Conservation (phyloP, 2,329 filamentous ascomycete genomes). For the Cylindrodendrum hubeiense region DNA sequence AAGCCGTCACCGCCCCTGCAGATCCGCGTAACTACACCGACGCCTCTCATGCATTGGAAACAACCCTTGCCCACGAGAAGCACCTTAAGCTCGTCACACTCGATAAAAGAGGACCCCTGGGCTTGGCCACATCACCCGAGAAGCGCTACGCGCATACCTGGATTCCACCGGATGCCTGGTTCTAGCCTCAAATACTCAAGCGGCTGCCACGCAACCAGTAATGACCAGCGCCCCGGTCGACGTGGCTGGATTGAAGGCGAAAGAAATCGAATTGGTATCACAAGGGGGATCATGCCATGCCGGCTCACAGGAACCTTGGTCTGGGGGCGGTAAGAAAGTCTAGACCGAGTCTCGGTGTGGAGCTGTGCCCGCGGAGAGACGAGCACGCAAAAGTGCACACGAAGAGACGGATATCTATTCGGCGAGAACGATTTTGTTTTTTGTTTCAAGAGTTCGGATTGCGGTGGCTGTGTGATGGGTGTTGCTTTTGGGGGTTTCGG, state of each 20-base stretch:
- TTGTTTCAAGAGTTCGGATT: background rate
- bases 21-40: background rate
- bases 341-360: background rate
- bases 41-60: background rate
- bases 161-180: conserved; percentile 3
- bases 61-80: background rate
- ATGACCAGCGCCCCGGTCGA: background rate
- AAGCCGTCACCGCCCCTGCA: background rate
- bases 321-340: background rate
- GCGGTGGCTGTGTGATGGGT: background rate
- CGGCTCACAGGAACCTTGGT: background rate
- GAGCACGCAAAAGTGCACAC: background rate
- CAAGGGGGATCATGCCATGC: background rate
- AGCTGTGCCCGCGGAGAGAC: background rate
- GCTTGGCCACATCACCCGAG: background rate
- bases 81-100: background rate
- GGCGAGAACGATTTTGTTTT: background rate
- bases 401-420: background rate
- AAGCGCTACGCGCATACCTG: background rate
- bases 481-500: conserved; percentile 13
- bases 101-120: background rate
- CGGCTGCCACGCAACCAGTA: background rate
- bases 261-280: background rate
- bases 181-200: conserved; percentile 1
- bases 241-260: background rate